Evolutionary conservation across 441 rosid genomes (phyloP).

Genomic region (Gossypium schwendimanii): DNA sequence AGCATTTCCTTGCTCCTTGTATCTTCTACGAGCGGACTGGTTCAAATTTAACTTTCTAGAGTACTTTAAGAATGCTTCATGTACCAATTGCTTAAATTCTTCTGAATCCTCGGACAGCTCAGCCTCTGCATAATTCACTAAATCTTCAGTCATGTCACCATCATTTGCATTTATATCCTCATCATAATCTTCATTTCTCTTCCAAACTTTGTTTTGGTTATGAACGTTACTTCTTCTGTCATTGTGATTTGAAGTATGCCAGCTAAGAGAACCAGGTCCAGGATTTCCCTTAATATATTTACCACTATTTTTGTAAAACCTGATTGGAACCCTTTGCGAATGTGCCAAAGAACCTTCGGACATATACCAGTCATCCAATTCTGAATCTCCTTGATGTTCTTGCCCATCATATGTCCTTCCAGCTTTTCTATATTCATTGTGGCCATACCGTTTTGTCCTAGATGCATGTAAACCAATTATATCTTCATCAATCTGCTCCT

Average conservation of each 20-base stretch:
- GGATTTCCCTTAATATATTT: slow-evolving; percentile 27
- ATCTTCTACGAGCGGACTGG: slow-evolving; percentile 43
- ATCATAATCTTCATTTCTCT: slow-evolving; percentile 33
- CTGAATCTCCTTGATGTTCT: slow-evolving; percentile 22
- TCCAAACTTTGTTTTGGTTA: slow-evolving; percentile 37
- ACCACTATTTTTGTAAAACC: slow-evolving; percentile 30
- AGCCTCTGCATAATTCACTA: slow-evolving; percentile 24
- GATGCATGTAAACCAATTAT: slow-evolving; percentile 20
- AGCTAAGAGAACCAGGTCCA: slow-evolving; percentile 25
- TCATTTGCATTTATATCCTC: slow-evolving; percentile 31
- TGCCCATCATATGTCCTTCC: slow-evolving; percentile 25
- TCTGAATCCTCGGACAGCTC: slow-evolving; percentile 45
- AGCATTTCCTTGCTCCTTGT: slow-evolving; percentile 54
- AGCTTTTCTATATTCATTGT: slow-evolving; percentile 23
- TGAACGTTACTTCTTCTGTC: slow-evolving; percentile 33
- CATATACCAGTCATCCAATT: slow-evolving; percentile 28
- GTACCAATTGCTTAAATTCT: slow-evolving; percentile 52
- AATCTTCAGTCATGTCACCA: slow-evolving; percentile 31
- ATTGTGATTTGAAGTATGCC: slow-evolving; percentile 30
- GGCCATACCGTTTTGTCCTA: slow-evolving; percentile 24
- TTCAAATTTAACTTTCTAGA: slow-evolving; percentile 42
- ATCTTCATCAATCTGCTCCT: slow-evolving; percentile 35
- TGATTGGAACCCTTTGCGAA: slow-evolving; percentile 26
- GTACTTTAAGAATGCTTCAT: slow-evolving; percentile 42
- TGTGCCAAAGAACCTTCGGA: slow-evolving; percentile 31